Evolutionary conservation across 768 basidiomycete species (phyloP).

Genomic region (Pisolithus microcarpus): DNA sequence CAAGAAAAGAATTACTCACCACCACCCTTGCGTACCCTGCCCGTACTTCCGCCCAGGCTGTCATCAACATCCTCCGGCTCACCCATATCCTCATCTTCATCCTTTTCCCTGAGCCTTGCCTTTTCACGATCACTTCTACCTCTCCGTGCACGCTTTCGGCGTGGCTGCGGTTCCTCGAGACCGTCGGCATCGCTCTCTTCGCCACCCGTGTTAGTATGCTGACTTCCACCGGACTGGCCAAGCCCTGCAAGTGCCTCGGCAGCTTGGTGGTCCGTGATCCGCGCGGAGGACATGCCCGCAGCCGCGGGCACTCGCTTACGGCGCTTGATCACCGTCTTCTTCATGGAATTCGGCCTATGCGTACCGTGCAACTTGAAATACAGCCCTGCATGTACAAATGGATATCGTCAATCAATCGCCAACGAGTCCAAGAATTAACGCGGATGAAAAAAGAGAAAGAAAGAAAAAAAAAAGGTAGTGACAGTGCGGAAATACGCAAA

Average conservation of each 20-base stretch:
- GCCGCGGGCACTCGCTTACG: conserved; percentile 95
- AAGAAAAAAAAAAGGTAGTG: background rate
- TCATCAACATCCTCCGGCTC: conserved; percentile 31
- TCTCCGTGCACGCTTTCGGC: conserved; percentile 50
- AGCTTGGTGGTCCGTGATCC: conserved; percentile 79
- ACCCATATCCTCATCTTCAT: conserved; percentile 47
- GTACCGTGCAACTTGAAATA: conserved; percentile 98
- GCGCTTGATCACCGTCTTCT: conserved; percentile 97
- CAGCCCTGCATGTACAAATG: conserved; percentile 51
- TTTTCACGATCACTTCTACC: conserved; percentile 31
- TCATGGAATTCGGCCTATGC: conserved; percentile 96
- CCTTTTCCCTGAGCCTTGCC: conserved; percentile 30
- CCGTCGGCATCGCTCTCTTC: conserved; percentile 36
- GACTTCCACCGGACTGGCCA: conserved; percentile 42
- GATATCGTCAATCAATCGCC: conserved; percentile 6
- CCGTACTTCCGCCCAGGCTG: conserved; percentile 21
- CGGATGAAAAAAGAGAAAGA: background rate
- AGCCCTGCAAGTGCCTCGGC: conserved; percentile 86
- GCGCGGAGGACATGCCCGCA: conserved; percentile 36
- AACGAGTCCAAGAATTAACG: conserved; percentile 3
- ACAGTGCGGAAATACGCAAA: conserved; percentile 2
- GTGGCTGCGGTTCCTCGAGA: conserved; percentile 42
- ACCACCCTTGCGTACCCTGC: conserved; percentile 28
- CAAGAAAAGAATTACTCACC: background rate
- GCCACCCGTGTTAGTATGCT: conserved; percentile 28